Evolutionary conservation across 805 yeast species (phyloP), one percentile per base, ranked within the genome.

Genomic region (Dipodascus albidus): DNA sequence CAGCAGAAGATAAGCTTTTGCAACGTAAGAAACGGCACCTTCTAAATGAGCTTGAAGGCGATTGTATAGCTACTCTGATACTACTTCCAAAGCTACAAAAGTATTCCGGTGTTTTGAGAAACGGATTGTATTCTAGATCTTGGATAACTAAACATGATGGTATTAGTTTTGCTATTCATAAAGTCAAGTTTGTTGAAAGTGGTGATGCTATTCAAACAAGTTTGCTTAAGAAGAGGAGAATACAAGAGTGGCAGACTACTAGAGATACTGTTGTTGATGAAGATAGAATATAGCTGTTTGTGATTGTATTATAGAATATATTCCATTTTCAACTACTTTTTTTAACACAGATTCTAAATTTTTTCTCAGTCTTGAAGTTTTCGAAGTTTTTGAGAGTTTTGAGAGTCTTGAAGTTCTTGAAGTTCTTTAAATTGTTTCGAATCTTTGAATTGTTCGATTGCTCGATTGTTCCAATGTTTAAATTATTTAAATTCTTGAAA

Each of bases 101-200:
- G 38, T 91, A 93, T 63, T 66, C 69, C 20, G 95, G 96, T 1
- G 71, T 76, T 38, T 82, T 67, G 62, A 75, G 85, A 50, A 74
- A 85, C 66, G 90, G 85, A 3, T 69, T 90, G 55, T 79, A 81
- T 61, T 80, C 96, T 1, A 75, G 97, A 51, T 67, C 79, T 2
- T 91, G 98, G 97, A 63, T 65, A 1, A 62, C 73, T 11, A 68
- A 68, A 3, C 99, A 91, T 64, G 87, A 85, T 63, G 99, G 99
- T 1, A 75, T 82, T 48, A 84, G 95, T 44, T 73, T 75, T 53
- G 81, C 83, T 3, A 71, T 93, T 1, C 78, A 77, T 58, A 71
- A 69, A 51, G 81, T 81, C 48, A 71, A 72, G 59, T 64, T 62
- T 50, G 55, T 66, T 19, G 57, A 63, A 4, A 48, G 53, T 15